Conservation (phyloP, 805 yeast species). For the Torulaspora gathmanii region DNA sequence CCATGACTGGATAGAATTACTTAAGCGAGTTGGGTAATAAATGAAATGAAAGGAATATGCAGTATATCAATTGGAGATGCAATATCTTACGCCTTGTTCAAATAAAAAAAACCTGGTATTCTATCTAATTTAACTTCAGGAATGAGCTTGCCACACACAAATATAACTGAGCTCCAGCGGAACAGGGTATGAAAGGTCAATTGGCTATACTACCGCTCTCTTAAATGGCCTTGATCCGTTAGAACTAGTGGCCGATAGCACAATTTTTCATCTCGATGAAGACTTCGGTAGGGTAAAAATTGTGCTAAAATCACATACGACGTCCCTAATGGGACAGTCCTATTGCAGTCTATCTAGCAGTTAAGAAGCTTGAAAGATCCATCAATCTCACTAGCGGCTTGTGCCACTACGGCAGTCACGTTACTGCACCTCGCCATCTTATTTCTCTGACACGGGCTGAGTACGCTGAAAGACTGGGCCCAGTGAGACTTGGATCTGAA, state of each 20-base stretch:
- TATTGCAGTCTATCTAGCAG: no score
- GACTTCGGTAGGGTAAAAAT: not conserved
- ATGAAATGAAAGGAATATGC: not conserved
- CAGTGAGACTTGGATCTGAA: no score
- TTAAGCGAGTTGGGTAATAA: not conserved
- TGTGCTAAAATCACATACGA: not conserved
- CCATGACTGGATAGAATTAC: slow-evolving; percentile 20
- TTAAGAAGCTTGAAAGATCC: no score
- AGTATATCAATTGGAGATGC: not conserved
- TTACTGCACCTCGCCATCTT: no score
- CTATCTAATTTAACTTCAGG: no score
- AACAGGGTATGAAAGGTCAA: not conserved
- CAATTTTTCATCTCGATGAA: slow-evolving; percentile 1
- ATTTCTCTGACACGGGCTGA: no score
- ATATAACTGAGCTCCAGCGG: no score
- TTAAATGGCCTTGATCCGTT: not conserved
- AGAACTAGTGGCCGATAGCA: not conserved
- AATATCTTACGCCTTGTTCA: not conserved
- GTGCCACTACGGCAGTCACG: no score
- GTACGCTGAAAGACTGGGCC: no score
- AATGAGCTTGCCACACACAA: no score
- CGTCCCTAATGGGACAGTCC: not conserved
- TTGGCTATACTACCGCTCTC: not conserved
- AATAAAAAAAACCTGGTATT: not conserved
- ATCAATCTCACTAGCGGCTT: no score